phyloP scores from a whole-genome alignment of 2,329 filamentous ascomycete species.

The Stenocarpella maydis region DNA sequence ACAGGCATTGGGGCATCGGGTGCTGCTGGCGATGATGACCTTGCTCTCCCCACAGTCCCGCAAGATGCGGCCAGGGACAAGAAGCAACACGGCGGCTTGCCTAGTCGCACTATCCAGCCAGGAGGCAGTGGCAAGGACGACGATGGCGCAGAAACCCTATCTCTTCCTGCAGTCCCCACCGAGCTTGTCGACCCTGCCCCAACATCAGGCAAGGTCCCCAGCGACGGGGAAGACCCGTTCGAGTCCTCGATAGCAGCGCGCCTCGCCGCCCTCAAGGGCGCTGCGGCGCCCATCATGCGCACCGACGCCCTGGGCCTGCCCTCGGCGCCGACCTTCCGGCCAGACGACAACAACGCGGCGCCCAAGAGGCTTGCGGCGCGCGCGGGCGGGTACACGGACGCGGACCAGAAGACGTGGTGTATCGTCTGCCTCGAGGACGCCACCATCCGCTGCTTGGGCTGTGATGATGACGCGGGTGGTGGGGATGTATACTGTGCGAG shows the following conservation, averaged over 20 bases:
- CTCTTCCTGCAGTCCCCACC: slow-evolving; percentile 57
- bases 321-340: slow-evolving; percentile 59
- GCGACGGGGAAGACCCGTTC: slow-evolving; percentile 43
- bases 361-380: slow-evolving; percentile 42
- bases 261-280: slow-evolving; percentile 58
- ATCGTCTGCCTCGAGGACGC: slow-evolving; percentile 84
- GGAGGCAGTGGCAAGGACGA: slow-evolving; percentile 31
- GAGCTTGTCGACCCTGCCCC: slow-evolving; percentile 49
- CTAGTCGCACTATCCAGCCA: slow-evolving; percentile 12
- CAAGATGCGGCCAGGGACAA: background rate
- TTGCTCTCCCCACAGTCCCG: slow-evolving; percentile 25
- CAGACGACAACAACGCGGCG: slow-evolving; percentile 47
- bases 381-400: slow-evolving; percentile 64
- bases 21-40: background rate
- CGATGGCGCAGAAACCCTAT: slow-evolving; percentile 43
- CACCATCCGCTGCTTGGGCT: slow-evolving; percentile 75
- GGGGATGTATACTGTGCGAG: slow-evolving; percentile 76
- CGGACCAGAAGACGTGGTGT: slow-evolving; percentile 81
- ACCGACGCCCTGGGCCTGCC: slow-evolving; percentile 54
- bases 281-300: slow-evolving; percentile 42
- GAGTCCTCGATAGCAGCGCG: slow-evolving; percentile 59
- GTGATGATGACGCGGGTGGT: slow-evolving; percentile 51
- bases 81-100: background rate
- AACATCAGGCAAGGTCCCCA: background rate
- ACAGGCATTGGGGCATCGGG: background rate